phyloP scores from a whole-genome alignment of 2,329 filamentous ascomycete genomes.

The Exophiala oligosperma region DNA sequence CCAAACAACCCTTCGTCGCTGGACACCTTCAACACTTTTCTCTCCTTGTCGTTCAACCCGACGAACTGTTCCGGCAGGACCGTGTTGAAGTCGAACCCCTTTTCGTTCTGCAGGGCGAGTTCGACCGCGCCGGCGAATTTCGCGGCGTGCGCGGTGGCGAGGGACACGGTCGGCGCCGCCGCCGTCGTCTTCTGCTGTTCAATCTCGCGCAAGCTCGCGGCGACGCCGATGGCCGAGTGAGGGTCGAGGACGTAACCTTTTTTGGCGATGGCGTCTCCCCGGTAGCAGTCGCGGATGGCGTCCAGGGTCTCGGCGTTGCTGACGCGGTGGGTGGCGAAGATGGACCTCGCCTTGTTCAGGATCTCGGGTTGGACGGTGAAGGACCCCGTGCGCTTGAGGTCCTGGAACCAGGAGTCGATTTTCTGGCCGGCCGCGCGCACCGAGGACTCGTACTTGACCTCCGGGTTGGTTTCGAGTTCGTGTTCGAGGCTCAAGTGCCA shows the following conservation, averaged over 20 bases:
- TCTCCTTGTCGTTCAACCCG: slow-evolving; percentile 74
- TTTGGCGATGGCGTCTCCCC: slow-evolving; percentile 40
- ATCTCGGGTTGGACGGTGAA: slow-evolving; percentile 79
- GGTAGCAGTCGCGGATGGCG: slow-evolving; percentile 62
- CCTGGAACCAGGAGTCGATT: slow-evolving; percentile 73
- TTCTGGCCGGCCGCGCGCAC: slow-evolving; percentile 58
- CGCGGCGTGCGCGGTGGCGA: slow-evolving; percentile 92
- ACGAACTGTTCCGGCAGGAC: slow-evolving; percentile 81
- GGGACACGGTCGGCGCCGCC: slow-evolving; percentile 53
- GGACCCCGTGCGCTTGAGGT: slow-evolving; percentile 77
- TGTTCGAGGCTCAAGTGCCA: slow-evolving; percentile 88
- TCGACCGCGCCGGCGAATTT: slow-evolving; percentile 90
- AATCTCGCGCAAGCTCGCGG: slow-evolving; percentile 71
- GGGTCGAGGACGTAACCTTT: slow-evolving; percentile 85
- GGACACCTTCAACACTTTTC: slow-evolving; percentile 67
- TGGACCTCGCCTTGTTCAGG: slow-evolving; percentile 66
- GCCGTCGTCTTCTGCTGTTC: slow-evolving; percentile 2
- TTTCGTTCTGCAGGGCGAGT: slow-evolving; percentile 68
- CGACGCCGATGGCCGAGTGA: slow-evolving; percentile 84
- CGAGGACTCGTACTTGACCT: slow-evolving; percentile 19
- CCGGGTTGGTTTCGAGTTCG: slow-evolving; percentile 36
- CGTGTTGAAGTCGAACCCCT: slow-evolving; percentile 73
- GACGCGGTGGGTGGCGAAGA: slow-evolving; percentile 78
- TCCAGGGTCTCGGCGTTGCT: slow-evolving; percentile 65
- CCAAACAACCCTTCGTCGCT: slow-evolving; percentile 67